These are phyloP conservation scores for Peterozyma xylosa DNA, from an alignment of 805 yeast genomes.

Conservation along the genomic window DNA sequence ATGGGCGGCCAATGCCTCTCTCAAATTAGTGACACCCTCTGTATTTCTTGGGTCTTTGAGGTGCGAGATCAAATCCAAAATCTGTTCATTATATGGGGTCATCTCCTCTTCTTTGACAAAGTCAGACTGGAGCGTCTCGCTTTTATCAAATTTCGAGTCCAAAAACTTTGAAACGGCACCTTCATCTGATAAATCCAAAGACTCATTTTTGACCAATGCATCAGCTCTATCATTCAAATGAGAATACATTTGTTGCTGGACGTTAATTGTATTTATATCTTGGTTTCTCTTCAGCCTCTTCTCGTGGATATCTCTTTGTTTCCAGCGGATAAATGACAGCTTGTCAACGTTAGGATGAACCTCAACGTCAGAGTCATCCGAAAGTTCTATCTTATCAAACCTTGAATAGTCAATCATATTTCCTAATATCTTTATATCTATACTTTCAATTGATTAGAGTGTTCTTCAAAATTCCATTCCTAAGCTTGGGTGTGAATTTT, in stretches of 20 bases:
- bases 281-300: constrained; percentile 74
- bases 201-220: constrained; percentile 30
- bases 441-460: too few species aligned
- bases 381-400: constrained; percentile 94
- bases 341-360: constrained; percentile 98
- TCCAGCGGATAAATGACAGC: constrained; percentile 87
- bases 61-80: constrained; percentile 81
- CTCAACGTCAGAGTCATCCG: constrained; percentile 95
- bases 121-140: constrained; percentile 9
- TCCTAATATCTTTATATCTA: too few species aligned
- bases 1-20: constrained; percentile 45
- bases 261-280: constrained; percentile 67
- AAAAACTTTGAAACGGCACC: constrained; percentile 23
- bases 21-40: constrained; percentile 33
- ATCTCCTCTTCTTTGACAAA: constrained; percentile 24
- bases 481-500: too few species aligned
- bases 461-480: too few species aligned
- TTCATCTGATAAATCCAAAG: constrained; percentile 4
- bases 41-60: constrained; percentile 51
- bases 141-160: constrained; percentile 45
- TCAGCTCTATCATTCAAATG: constrained; percentile 72
- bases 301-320: constrained; percentile 95
- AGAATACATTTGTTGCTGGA: constrained; percentile 75
- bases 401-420: constrained; percentile 80
- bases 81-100: constrained; percentile 84